These are phyloP conservation scores for Alternaria angustiovoidea DNA, from an alignment of 2,329 filamentous ascomycete genomes.

Conservation along the genomic window DNA sequence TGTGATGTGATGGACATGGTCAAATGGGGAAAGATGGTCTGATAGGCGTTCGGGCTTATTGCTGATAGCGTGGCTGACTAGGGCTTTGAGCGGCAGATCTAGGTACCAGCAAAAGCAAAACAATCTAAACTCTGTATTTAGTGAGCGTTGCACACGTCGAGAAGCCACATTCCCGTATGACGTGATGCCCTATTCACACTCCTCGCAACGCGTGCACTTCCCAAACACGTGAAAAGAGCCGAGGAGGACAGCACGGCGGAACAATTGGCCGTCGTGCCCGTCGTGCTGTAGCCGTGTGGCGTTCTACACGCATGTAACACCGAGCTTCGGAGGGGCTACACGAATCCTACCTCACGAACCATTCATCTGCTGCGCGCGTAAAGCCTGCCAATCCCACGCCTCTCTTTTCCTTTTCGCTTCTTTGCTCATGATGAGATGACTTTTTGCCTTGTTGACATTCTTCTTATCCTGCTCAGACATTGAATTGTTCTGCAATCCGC, in stretches of 20 bases:
- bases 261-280: conserved; percentile 11
- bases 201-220: not conserved
- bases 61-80: conserved; percentile 20
- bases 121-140: conserved; percentile 1
- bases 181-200: not conserved
- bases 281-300: conserved; percentile 12
- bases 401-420: conserved; percentile 2
- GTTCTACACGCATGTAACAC: conserved; percentile 13
- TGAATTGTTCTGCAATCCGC: not conserved
- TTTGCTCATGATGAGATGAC: conserved; percentile 7
- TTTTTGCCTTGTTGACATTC: conserved; percentile 6
- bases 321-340: conserved; percentile 26
- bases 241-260: conserved; percentile 9
- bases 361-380: conserved; percentile 1
- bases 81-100: not conserved
- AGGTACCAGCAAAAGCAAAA: not conserved
- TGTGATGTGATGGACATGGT: conserved; percentile 7
- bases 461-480: conserved; percentile 6
- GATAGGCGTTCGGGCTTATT: conserved; percentile 16
- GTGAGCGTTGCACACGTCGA: not conserved
- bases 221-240: not conserved
- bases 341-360: conserved; percentile 22
- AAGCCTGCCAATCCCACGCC: conserved; percentile 2
- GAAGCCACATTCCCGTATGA: not conserved
- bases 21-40: conserved; percentile 17